Evolutionary conservation across 768 basidiomycete genomes (phyloP), one percentile per base, ranked within the genome.

Genomic region (Trichaptum fuscoviolaceum): DNA sequence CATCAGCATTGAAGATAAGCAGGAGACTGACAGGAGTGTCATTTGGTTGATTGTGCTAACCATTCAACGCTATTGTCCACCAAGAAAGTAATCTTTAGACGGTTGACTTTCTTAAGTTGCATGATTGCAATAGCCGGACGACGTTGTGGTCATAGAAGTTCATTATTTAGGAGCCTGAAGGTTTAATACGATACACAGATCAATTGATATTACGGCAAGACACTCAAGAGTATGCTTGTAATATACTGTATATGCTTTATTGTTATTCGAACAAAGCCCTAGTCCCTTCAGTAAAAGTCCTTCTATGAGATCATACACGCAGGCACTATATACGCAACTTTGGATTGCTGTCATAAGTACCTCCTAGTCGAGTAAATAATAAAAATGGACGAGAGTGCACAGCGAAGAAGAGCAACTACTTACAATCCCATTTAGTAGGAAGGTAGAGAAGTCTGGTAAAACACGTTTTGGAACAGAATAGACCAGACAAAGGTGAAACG

Each of bases 61-160:
- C 92, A 93, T 87, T 94, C 92, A 36, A 93, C 86, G 66, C 76
- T 81, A 70, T 92, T 91, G 73, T 92, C 91, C 30, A 92, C 89
- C 8, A 92, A 81, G 70, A 92, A 89, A 0, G 85, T 89, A 67
- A 91, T 81, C 0, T 68, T 71, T 10, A 84, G 69, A 66, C 70
- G 72, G 66, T 84, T 80, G 42, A 84, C 80, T 17, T 30, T 34
- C 35, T 61, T 59, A 3, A 20, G 20, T 52, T 30, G 2, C 15
- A 52, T 52, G 42, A 6, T 52, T 52, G 10, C 20, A 5, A n/a
- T n/a, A n/a, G n/a, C 42, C 3, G 42, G 42, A 12, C 5, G 30
- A 8, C 8, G 30, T 30, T 30, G 30, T 3, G 8, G 4, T 30
- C 30, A 3, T 30, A 30, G n/a, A 30, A 8, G 30, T 30, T 2